These are phyloP conservation scores for Boletellus emodensis DNA, from an alignment of 768 basidiomycete species.

Conservation along the genomic window DNA sequence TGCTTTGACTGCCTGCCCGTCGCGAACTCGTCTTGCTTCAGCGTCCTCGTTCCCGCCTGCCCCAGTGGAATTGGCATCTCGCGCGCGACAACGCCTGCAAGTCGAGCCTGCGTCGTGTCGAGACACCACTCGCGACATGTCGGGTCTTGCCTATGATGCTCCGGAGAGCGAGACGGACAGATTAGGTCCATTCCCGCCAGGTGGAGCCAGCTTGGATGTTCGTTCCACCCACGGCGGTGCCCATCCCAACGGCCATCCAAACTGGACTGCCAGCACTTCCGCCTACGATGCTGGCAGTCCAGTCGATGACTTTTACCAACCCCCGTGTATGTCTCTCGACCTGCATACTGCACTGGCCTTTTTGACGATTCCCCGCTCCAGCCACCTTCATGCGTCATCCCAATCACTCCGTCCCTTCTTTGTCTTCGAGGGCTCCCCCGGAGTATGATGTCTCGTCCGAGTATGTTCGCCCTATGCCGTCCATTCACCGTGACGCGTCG, in stretches of 20 bases:
- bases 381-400: constrained; percentile 39
- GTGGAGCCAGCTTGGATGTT: constrained; percentile 4
- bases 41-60: background rate
- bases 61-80: too few species aligned
- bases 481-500: constrained; percentile 40
- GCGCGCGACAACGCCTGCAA: background rate
- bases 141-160: constrained; percentile 27
- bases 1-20: too few species aligned
- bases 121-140: constrained; percentile 18
- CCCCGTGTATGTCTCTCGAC: constrained; percentile 20
- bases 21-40: background rate
- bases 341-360: background rate
- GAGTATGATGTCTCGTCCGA: constrained; percentile 28
- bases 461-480: constrained; percentile 27
- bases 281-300: constrained; percentile 3
- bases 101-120: background rate
- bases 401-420: constrained; percentile 47
- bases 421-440: constrained; percentile 38
- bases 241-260: constrained; percentile 6
- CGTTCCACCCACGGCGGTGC: background rate
- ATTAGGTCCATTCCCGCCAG: constrained; percentile 4
- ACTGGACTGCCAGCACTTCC: constrained; percentile 1
- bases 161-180: constrained; percentile 16
- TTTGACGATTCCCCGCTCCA: constrained; percentile 10
- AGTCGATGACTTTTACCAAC: constrained; percentile 17